These are phyloP conservation scores for Cyberlindnera americana DNA, from an alignment of 805 yeast genomes.

Conservation along the genomic window DNA sequence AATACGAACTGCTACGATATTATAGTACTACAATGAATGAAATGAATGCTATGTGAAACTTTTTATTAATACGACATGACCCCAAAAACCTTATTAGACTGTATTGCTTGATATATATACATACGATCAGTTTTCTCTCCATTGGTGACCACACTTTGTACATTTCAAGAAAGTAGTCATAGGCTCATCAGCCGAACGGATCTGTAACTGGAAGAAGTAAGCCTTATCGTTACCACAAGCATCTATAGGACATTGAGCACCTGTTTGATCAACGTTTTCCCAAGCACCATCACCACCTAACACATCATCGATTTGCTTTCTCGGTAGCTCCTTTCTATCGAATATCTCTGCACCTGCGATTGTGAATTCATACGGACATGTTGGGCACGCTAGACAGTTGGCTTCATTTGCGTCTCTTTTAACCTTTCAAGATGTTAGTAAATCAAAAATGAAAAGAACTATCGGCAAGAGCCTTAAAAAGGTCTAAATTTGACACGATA, in stretches of 20 bases:
- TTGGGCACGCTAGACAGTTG: conserved; percentile 50
- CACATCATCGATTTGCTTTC: conserved; percentile 94
- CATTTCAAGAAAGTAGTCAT: conserved; percentile 98
- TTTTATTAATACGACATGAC: background rate
- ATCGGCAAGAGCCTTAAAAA: too few species aligned
- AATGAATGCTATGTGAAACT: background rate
- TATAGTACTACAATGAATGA: background rate
- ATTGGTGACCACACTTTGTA: conserved; percentile 86
- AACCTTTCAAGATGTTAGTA: conserved; percentile 4
- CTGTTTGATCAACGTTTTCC: conserved; percentile 97
- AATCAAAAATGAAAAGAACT: too few species aligned
- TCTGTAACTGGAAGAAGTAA: conserved; percentile 93
- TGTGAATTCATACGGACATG: conserved; percentile 94
- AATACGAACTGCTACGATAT: background rate
- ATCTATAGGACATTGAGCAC: conserved; percentile 88
- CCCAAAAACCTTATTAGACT: too few species aligned
- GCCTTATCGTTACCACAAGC: conserved; percentile 87
- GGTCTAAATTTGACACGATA: too few species aligned
- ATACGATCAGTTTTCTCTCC: conserved; percentile 96
- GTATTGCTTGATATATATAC: too few species aligned
- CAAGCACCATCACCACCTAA: conserved; percentile 96
- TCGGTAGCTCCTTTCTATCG: conserved; percentile 76
- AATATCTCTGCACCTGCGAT: conserved; percentile 79
- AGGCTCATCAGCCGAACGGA: conserved; percentile 98
- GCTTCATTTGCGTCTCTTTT: conserved; percentile 3